Conservation (phyloP, 345 rosid species). For the Tarenaya hassleriana region DNA sequence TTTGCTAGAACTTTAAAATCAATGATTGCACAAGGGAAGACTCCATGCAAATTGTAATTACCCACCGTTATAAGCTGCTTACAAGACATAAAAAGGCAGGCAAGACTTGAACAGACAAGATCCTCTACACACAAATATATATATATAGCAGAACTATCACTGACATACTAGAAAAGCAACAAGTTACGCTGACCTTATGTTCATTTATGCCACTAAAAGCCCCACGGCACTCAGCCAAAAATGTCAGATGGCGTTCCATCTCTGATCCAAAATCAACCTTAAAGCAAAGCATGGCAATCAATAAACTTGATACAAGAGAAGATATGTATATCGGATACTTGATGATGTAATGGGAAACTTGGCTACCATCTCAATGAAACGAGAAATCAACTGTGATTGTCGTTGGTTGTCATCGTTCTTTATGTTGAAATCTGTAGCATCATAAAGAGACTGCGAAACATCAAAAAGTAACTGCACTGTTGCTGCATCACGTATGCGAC, state of each 20-base stretch:
- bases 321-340: conserved; percentile 9
- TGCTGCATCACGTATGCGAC: conserved; percentile 44
- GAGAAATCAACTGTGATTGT: conserved; percentile 52
- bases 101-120: conserved; percentile 11
- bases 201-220: conserved; percentile 60
- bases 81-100: background rate
- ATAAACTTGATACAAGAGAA: conserved; percentile 18
- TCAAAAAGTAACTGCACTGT: conserved; percentile 66
- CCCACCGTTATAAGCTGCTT: conserved; percentile 6
- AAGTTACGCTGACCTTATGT: conserved; percentile 49
- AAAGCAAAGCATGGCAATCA: conserved; percentile 26
- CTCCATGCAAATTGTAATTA: conserved; percentile 10
- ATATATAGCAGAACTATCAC: conserved; percentile 13
- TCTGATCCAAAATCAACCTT: conserved; percentile 75
- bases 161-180: conserved; percentile 12
- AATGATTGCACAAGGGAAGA: conserved; percentile 12
- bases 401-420: conserved; percentile 70
- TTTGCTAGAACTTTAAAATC: background rate
- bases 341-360: conserved; percentile 14
- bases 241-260: conserved; percentile 60
- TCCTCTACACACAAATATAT: background rate
- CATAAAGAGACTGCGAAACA: conserved; percentile 61
- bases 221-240: conserved; percentile 80
- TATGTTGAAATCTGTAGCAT: conserved; percentile 48
- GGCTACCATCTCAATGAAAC: conserved; percentile 64